A percentile compares a stretch with the other conserved stretches of the same genome.
phyloP scores from a whole-genome alignment of 2,329 filamentous ascomycete species.

The Cercospora sojina region DNA sequence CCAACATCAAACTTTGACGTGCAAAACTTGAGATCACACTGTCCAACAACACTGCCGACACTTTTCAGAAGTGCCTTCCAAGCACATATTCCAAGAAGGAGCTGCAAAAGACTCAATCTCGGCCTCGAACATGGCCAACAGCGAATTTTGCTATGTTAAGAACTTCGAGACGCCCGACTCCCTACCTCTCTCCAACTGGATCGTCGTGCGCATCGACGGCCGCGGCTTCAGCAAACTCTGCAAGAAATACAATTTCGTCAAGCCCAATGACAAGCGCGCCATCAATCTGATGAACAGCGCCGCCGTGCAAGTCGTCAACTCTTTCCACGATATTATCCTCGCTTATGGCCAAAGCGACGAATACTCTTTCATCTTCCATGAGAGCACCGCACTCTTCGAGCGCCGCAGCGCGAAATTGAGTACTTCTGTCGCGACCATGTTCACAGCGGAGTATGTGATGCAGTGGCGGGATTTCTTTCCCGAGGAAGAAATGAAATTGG shows the following conservation, averaged over 20 bases:
- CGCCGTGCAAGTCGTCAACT: slow-evolving; percentile 78
- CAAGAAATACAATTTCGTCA: slow-evolving; percentile 70
- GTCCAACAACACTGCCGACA: neutral
- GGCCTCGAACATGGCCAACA: slow-evolving; percentile 50
- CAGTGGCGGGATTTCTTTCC: slow-evolving; percentile 77
- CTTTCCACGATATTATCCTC: slow-evolving; percentile 79
- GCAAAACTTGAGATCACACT: neutral
- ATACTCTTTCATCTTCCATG: slow-evolving; percentile 64
- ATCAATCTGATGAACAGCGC: slow-evolving; percentile 93
- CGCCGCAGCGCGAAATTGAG: slow-evolving; percentile 84
- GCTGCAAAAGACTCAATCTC: neutral
- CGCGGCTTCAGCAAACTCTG: slow-evolving; percentile 79
- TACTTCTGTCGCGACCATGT: slow-evolving; percentile 86
- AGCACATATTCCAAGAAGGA: neutral
- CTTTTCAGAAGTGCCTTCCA: neutral
- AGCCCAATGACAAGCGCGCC: slow-evolving; percentile 87
- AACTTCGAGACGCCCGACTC: slow-evolving; percentile 78
- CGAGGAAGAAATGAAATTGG: slow-evolving; percentile 51
- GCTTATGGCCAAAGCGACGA: slow-evolving; percentile 96
- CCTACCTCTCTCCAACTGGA: slow-evolving; percentile 88
- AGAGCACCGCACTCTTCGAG: slow-evolving; percentile 78
- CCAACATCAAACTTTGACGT: neutral
- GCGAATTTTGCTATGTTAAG: slow-evolving; percentile 82
- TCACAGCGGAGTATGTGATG: slow-evolving; percentile 86
- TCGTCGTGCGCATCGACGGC: slow-evolving; percentile 90